Base-by-base conservation (phyloP, 257 asterid species). In the Solanum chiquidenum region DNA sequence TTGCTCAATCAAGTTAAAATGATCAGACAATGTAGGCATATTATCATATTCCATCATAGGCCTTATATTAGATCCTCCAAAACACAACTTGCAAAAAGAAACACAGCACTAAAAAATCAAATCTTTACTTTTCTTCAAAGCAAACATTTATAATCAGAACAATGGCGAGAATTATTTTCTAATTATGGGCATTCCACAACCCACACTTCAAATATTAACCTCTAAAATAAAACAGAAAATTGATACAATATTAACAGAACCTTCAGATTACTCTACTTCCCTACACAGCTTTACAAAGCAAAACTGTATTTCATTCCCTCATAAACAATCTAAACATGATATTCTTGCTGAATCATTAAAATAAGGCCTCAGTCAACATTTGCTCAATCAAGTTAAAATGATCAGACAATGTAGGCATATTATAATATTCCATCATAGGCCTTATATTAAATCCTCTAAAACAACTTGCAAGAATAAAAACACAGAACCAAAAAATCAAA, bases 11-110 rank as follows among this genome's bases (percentile, higher is more conserved):
- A 80, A 46, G 69, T 55, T 29, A 49, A 16, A 80, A 46, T 79
- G 85, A 46, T 46, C 85, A 80, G 85, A 80, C 69, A 80, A 80
- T 80, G 85, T 80, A 49, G 85, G 68, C 85, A 49, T 80, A 49
- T 46, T 29, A 46, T 46, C 5, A 25, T 42, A 79, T 79, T 79
- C 66, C 84, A 79, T 79, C 85, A 80, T 80, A 80, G 44, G 85
- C 44, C 29, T 49, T 79, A 18, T 44, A 79, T 27, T 2, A 40
- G 3, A 40, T 76, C 83, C 35, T 76, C 83, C 14, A 71, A 16
- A 20, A 31, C 33, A 8, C 7, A 71, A 31, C 13, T 31, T 16
- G 77, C 13, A 71, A 71, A 71, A 31, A 3, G 42, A 31, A 71
- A 14, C 80, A 72, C 25, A 34, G 46, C 46, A 72, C 80, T 72